These are phyloP conservation scores for Yamadazyma triangularis DNA, from an alignment of 1,139 yeast species.

Conservation along the genomic window DNA sequence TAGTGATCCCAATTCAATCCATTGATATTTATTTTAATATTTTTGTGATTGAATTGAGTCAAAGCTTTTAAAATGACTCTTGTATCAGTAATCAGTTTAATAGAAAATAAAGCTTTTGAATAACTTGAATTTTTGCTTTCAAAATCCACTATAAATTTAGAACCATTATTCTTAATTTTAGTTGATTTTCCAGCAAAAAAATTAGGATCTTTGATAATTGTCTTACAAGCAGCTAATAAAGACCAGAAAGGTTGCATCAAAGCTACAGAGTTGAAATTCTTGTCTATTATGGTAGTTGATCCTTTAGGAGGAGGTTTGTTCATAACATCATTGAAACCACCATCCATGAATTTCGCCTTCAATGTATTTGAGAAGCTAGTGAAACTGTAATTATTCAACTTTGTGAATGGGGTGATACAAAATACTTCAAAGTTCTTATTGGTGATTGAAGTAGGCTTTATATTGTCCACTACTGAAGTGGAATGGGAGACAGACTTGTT, in stretches of 20 bases:
- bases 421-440: constrained; percentile 55
- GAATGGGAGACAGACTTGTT: constrained; percentile 12
- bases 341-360: constrained; percentile 1
- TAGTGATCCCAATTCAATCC: constrained; percentile 56
- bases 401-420: constrained; percentile 38
- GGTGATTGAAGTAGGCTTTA: constrained; percentile 30
- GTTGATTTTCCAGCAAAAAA: constrained; percentile 53
- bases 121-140: background rate
- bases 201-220: constrained; percentile 46
- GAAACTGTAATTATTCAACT: constrained; percentile 8
- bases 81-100: constrained; percentile 28
- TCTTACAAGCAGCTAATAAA: constrained; percentile 55
- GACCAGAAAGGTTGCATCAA: constrained; percentile 66
- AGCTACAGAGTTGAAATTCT: constrained; percentile 5
- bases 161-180: constrained; percentile 18
- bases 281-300: constrained; percentile 11
- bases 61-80: constrained; percentile 40
- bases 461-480: constrained; percentile 7
- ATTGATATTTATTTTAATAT: constrained; percentile 49
- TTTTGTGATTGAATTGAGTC: constrained; percentile 24
- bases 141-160: constrained; percentile 11
- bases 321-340: constrained; percentile 1
- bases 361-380: background rate
- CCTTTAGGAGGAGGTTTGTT: constrained; percentile 15
- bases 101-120: constrained; percentile 17